Evolutionary conservation across 768 basidiomycete genomes (phyloP).

Genomic region (Psilocybe cyanescens): DNA sequence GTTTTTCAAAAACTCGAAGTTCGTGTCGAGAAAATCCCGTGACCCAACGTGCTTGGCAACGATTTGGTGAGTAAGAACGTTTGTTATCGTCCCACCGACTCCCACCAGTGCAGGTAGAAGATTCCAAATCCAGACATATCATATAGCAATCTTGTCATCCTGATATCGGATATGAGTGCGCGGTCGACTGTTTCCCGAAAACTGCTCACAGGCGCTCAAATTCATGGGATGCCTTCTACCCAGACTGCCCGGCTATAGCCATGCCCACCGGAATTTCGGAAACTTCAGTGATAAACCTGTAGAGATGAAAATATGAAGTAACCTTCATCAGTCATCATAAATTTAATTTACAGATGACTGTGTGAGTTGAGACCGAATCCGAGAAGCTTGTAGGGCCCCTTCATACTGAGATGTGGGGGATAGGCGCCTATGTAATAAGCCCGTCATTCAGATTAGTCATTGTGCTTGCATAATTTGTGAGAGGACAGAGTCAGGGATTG

Average conservation of each 20-base stretch:
- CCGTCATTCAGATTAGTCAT: no score
- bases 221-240: neutral
- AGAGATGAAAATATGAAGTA: no score
- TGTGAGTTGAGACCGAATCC: no score
- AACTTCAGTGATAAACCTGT: neutral
- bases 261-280: neutral
- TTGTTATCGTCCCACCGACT: conserved; percentile 4
- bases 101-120: conserved; percentile 13
- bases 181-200: neutral
- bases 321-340: no score
- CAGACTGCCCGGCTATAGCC: neutral
- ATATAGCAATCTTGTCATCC: neutral
- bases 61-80: conserved; percentile 15
- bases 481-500: no score
- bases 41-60: conserved; percentile 16
- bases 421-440: no score
- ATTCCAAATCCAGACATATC: neutral
- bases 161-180: neutral
- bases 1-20: neutral
- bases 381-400: no score
- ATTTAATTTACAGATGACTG: no score
- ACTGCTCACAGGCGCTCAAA: neutral
- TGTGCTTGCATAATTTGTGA: no score
- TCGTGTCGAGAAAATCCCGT: neutral
- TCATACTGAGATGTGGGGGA: no score